These are phyloP conservation scores for Incumbomyces delicatus DNA, from an alignment of 2,329 filamentous ascomycete species.

Conservation along the genomic window DNA sequence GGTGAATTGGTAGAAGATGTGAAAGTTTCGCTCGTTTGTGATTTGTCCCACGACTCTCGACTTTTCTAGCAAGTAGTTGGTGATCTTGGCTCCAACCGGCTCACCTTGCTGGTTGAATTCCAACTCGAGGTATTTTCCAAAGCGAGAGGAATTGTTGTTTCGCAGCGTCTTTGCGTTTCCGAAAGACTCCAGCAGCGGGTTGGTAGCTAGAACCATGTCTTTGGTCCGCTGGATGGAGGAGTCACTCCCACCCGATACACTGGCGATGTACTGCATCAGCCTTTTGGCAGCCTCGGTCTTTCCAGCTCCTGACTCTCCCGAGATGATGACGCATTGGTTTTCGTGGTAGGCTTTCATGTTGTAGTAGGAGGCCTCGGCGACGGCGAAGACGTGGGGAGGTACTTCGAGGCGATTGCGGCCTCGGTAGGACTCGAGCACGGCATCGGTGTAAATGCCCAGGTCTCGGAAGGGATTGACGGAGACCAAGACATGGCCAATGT, in stretches of 20 bases:
- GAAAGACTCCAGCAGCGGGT: slow-evolving; percentile 92
- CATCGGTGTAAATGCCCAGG: slow-evolving; percentile 93
- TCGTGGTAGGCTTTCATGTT: slow-evolving; percentile 99
- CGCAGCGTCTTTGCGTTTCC: slow-evolving; percentile 95
- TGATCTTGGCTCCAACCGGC: slow-evolving; percentile 92
- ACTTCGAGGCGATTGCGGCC: slow-evolving; percentile 93
- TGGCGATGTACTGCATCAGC: slow-evolving; percentile 99
- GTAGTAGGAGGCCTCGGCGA: slow-evolving; percentile 93
- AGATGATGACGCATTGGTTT: slow-evolving; percentile 99
- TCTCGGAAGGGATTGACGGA: slow-evolving; percentile 98
- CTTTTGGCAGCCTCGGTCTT: slow-evolving; percentile 98
- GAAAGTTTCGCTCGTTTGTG: slow-evolving; percentile 90
- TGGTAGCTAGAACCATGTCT: slow-evolving; percentile 98
- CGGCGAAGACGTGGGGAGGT: slow-evolving; percentile 92
- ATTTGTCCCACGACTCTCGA: slow-evolving; percentile 92
- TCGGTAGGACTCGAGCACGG: slow-evolving; percentile 84
- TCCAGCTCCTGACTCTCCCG: slow-evolving; percentile 92
- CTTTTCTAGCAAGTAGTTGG: slow-evolving; percentile 95
- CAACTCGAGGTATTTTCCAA: slow-evolving; percentile 96
- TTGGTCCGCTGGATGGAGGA: slow-evolving; percentile 93
- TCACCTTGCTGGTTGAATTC: slow-evolving; percentile 89
- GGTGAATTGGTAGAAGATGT: slow-evolving; percentile 98
- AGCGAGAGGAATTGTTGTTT: slow-evolving; percentile 97
- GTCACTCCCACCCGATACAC: slow-evolving; percentile 75
- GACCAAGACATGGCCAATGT: slow-evolving; percentile 98